Evolutionary conservation across 2,329 filamentous ascomycete genomes (phyloP), one percentile per base, ranked within the genome.

Genomic region (Drechslerella stenobrocha): DNA sequence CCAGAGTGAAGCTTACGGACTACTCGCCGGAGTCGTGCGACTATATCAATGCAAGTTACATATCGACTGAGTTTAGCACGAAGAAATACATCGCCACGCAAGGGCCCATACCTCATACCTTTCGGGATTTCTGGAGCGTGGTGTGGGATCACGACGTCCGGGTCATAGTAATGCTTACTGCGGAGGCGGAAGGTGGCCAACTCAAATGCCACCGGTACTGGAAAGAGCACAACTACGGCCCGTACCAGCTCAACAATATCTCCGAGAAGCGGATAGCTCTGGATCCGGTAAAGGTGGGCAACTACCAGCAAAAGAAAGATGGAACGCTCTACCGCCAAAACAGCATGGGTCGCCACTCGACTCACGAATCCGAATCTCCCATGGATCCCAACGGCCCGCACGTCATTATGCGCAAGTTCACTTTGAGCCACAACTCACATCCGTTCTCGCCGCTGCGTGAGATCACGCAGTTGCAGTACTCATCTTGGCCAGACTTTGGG

Each of bases 401-500:
- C 74, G 89, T 95, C 52, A 85, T 87, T 48, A 84, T 97, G 37
- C 87, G 93, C 45, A 93, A 93, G 75, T 93, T 97, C 73, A 87
- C 88, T 0, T 79, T 98, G 24, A 86, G 85, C 0, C 89, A 97
- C 75, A 79, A 84, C 1, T 80, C 83, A 1, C 83, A 88, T 61
- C 91, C 92, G 0, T 96, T 96, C 74, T 84, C 85, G 18, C 88
- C 90, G 0, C 87, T 96, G 71, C 87, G 92, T 22, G 91, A 97
- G 76, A 87, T 98, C 69, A 96, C 91, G 0, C 93, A 98, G 72
- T 79, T 98, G 11, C 91, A 97, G 75, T 97, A 96, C 75, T 85
- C 90, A 0, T 86, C 87, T n/a, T 98, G 93, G 93, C 93, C 93
- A 0, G 93, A 98, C 74, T 96, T 97, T 76, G 93, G 93, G 18